phyloP scores from a whole-genome alignment of 164 flowering plant species.

The Pachysandra terminalis region DNA sequence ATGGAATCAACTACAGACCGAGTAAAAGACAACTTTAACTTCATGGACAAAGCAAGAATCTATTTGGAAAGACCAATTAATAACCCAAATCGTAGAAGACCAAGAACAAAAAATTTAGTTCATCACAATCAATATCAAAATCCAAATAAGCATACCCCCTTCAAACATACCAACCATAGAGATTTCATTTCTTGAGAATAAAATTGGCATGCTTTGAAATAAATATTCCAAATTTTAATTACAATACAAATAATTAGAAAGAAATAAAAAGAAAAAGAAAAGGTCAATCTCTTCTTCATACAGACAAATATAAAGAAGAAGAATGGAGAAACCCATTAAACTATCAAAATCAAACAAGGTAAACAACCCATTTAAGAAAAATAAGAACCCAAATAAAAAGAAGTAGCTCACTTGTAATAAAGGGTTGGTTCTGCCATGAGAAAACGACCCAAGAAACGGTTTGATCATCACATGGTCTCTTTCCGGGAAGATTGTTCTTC shows the following conservation, averaged over 20 bases:
- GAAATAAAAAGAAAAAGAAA: too few relatives aligned
- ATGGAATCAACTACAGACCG: neutral
- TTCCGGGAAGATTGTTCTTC: constrained; percentile 21
- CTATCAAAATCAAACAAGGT: neutral
- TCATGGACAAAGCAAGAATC: neutral
- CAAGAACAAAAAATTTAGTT: neutral
- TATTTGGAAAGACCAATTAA: neutral
- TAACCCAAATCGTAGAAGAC: neutral
- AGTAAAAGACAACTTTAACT: neutral
- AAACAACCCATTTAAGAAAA: neutral
- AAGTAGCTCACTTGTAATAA: constrained; percentile 38
- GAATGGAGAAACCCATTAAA: too few relatives aligned
- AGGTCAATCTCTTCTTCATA: too few relatives aligned
- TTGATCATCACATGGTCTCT: constrained; percentile 35
- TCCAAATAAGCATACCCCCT: too few relatives aligned
- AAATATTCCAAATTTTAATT: too few relatives aligned
- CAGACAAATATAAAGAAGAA: too few relatives aligned
- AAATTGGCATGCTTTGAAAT: too few relatives aligned
- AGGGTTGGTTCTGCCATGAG: constrained; percentile 24
- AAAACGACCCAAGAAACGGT: constrained; percentile 36
- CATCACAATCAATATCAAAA: neutral
- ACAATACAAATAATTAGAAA: too few relatives aligned
- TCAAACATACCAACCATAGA: too few relatives aligned
- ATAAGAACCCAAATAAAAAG: neutral
- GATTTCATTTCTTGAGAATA: too few relatives aligned